These are phyloP conservation scores for Arachnopeziza araneosa DNA, from an alignment of 2,329 filamentous ascomycete species.

Conservation along the genomic window DNA sequence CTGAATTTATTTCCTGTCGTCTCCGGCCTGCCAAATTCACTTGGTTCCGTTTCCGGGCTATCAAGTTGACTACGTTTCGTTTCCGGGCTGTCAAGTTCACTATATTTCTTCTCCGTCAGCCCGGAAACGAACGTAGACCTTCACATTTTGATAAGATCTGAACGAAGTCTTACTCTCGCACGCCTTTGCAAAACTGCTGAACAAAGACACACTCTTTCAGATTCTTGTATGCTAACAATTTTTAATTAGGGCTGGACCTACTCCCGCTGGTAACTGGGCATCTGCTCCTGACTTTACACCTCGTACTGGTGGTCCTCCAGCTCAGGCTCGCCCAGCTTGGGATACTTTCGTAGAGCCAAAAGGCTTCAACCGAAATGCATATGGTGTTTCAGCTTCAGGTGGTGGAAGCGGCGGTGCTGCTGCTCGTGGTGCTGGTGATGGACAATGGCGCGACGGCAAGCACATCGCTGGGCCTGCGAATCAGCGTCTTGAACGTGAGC, in stretches of 20 bases:
- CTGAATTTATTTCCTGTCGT: too few species aligned
- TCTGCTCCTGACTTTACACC: conserved; percentile 34
- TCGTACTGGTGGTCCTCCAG: conserved; percentile 25
- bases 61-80: too few species aligned
- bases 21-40: too few species aligned
- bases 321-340: conserved; percentile 25
- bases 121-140: too few species aligned
- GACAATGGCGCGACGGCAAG: conserved; percentile 95
- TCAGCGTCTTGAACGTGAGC: conserved; percentile 85
- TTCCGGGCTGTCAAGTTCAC: too few species aligned
- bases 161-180: too few species aligned
- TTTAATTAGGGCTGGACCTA: conserved; percentile 13
- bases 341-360: conserved; percentile 19
- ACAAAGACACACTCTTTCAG: not conserved
- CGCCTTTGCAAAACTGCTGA: too few species aligned
- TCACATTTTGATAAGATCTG: too few species aligned
- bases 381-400: conserved; percentile 36
- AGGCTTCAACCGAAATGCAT: conserved; percentile 51
- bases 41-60: too few species aligned
- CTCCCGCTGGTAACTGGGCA: conserved; percentile 28
- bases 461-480: conserved; percentile 88
- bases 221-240: not conserved
- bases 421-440: conserved; percentile 83
- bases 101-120: too few species aligned
- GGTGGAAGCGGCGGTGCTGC: conserved; percentile 35